Conservation (phyloP, 1,284 basidiomycete genomes). For the Athelia sp. region DNA sequence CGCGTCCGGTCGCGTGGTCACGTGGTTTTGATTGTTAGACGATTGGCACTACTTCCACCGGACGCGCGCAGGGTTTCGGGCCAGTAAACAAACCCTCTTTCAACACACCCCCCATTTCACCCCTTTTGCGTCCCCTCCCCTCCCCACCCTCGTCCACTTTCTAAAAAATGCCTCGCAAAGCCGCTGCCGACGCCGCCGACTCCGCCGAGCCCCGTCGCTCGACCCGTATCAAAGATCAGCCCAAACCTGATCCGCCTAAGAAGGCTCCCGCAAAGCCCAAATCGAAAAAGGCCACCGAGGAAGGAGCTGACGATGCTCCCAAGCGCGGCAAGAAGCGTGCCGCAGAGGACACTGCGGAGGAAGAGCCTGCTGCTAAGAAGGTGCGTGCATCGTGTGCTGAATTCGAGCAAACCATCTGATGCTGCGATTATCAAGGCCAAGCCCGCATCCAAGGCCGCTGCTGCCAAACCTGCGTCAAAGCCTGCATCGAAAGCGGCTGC, state of each 20-base stretch:
- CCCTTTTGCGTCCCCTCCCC: too few relatives aligned
- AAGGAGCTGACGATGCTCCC: constrained; percentile 42
- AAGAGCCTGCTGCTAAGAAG: constrained; percentile 48
- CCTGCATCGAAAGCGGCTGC: constrained; percentile 19
- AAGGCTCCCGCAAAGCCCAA: constrained; percentile 59
- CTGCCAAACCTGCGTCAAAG: constrained; percentile 22
- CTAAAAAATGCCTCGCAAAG: constrained; percentile 62
- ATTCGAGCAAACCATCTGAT: too few relatives aligned
- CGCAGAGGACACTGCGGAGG: constrained; percentile 34
- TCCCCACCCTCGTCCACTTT: neutral
- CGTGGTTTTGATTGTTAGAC: too few relatives aligned
- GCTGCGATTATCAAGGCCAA: constrained; percentile 9
- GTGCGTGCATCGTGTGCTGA: constrained; percentile 22
- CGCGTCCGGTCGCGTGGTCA: too few relatives aligned
- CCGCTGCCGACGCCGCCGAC: constrained; percentile 34
- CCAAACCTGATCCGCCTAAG: constrained; percentile 50
- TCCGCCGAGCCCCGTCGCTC: constrained; percentile 62
- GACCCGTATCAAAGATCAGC: constrained; percentile 65
- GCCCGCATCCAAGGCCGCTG: constrained; percentile 8
- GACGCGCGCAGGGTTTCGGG: too few relatives aligned
- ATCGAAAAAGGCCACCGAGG: constrained; percentile 42
- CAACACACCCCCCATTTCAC: too few relatives aligned
- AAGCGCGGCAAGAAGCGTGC: constrained; percentile 62
- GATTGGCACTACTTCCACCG: too few relatives aligned
- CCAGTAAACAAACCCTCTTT: too few relatives aligned